phyloP scores from a whole-genome alignment of 2,329 filamentous ascomycete genomes.

The Colletotrichum sp. region DNA sequence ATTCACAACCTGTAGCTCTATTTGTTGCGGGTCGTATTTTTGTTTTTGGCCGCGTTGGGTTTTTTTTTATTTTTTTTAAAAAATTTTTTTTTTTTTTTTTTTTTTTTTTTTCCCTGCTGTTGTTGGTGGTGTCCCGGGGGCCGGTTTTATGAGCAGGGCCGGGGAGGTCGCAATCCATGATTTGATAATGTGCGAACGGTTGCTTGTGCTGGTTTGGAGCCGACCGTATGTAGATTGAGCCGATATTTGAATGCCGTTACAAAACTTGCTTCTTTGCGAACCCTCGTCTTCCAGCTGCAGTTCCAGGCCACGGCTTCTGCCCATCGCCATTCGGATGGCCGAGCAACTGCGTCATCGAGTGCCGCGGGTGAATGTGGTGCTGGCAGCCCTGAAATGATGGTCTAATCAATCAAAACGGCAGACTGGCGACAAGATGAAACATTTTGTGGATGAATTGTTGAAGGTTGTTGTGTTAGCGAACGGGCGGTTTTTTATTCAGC shows the following conservation, averaged over 20 bases:
- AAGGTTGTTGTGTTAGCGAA: neutral
- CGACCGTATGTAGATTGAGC: neutral
- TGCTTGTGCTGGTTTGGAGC: neutral
- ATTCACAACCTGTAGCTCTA: too few relatives aligned
- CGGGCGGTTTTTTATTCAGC: neutral
- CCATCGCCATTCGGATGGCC: conserved; percentile 5
- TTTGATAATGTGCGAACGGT: neutral
- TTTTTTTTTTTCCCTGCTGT: too few relatives aligned
- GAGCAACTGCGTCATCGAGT: conserved; percentile 11
- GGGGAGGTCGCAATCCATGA: neutral
- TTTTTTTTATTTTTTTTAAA: too few relatives aligned
- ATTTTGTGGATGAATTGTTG: conserved; percentile 10
- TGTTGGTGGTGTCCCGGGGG: neutral
- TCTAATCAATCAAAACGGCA: neutral
- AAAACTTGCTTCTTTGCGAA: conserved; percentile 3
- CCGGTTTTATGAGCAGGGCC: neutral
- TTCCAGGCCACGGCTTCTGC: neutral
- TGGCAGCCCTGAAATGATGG: neutral
- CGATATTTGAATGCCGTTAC: neutral
- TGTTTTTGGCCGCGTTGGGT: too few relatives aligned
- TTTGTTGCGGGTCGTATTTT: too few relatives aligned
- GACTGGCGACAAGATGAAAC: conserved; percentile 3
- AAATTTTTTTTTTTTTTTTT: too few relatives aligned
- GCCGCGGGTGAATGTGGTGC: neutral
- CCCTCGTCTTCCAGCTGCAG: neutral